Evolutionary conservation across 1,139 yeast genomes (phyloP).

Genomic region (Suhomyces taliae): DNA sequence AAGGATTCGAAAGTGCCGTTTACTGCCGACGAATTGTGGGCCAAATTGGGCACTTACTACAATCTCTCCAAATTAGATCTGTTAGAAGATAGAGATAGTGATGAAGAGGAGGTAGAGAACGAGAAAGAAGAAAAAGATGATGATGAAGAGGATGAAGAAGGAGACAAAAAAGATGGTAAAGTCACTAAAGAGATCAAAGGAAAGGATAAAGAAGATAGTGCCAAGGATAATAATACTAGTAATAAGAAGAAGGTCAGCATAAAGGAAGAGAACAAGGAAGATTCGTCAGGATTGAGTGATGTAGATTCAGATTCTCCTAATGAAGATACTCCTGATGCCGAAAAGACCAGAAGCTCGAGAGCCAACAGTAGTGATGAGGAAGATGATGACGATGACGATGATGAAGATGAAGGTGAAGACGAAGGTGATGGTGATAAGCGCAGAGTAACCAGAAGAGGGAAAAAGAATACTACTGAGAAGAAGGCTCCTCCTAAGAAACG

Average conservation of each 20-base stretch:
- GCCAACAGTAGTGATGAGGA: slow-evolving; percentile 2
- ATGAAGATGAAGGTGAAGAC: slow-evolving; percentile 3
- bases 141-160: background rate
- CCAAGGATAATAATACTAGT: background rate
- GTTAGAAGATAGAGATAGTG: slow-evolving; percentile 34
- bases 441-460: slow-evolving; percentile 5
- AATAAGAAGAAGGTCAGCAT: slow-evolving; percentile 1
- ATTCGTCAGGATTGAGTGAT: slow-evolving; percentile 7
- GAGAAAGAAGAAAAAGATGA: background rate
- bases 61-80: slow-evolving; percentile 57
- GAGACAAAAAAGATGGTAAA: slow-evolving; percentile 1
- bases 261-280: slow-evolving; percentile 1
- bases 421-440: slow-evolving; percentile 3
- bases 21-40: slow-evolving; percentile 57
- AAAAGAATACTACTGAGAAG: slow-evolving; percentile 9
- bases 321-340: slow-evolving; percentile 3
- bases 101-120: slow-evolving; percentile 1
- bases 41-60: slow-evolving; percentile 52
- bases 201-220: slow-evolving; percentile 1
- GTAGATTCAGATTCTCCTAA: slow-evolving; percentile 8
- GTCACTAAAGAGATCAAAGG: background rate
- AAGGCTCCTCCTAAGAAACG: slow-evolving; percentile 25
- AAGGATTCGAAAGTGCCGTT: slow-evolving; percentile 29
- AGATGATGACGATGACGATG: slow-evolving; percentile 6
- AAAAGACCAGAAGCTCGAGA: slow-evolving; percentile 1